A percentile compares a stretch with the other conserved stretches of the same genome.
phyloP scores from a whole-genome alignment of 306 rosid species.

The Crotalaria pallida region DNA sequence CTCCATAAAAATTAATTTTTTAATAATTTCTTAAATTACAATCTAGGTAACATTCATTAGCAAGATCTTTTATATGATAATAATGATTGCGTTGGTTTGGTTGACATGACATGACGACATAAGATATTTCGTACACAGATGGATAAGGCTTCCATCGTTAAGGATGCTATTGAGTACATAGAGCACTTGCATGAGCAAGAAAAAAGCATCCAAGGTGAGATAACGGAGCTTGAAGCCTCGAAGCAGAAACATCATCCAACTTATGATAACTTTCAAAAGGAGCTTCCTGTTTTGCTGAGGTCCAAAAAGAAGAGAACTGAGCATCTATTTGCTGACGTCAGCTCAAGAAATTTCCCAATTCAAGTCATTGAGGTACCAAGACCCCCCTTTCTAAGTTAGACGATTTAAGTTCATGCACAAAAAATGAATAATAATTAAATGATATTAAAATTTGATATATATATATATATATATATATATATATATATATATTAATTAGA shows the following conservation, averaged over 20 bases:
- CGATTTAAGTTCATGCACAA: too few relatives aligned
- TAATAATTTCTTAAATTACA: too few relatives aligned
- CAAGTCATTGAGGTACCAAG: conserved; percentile 51
- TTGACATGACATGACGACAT: background rate
- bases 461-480: too few relatives aligned
- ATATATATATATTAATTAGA: too few relatives aligned
- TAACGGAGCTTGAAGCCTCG: conserved; percentile 62
- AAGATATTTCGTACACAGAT: conserved; percentile 32
- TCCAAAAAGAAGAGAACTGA: conserved; percentile 58
- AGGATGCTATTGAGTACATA: conserved; percentile 75
- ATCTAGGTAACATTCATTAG: too few relatives aligned
- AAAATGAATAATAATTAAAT: too few relatives aligned
- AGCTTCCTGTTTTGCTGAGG: conserved; percentile 44
- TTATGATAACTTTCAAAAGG: conserved; percentile 32
- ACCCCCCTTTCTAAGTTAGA: too few relatives aligned
- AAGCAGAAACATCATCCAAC: conserved; percentile 25
- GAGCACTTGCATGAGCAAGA: conserved; percentile 67
- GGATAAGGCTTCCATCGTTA: conserved; percentile 84
- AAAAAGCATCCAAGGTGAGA: conserved; percentile 54
- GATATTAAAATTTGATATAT: too few relatives aligned
- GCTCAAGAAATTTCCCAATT: conserved; percentile 44
- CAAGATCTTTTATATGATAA: too few relatives aligned
- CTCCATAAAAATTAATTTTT: too few relatives aligned
- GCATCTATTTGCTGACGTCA: conserved; percentile 21
- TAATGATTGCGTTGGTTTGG: background rate